These are phyloP conservation scores for Trametes sp. DNA, from an alignment of 1,284 basidiomycete species.

Conservation along the genomic window DNA sequence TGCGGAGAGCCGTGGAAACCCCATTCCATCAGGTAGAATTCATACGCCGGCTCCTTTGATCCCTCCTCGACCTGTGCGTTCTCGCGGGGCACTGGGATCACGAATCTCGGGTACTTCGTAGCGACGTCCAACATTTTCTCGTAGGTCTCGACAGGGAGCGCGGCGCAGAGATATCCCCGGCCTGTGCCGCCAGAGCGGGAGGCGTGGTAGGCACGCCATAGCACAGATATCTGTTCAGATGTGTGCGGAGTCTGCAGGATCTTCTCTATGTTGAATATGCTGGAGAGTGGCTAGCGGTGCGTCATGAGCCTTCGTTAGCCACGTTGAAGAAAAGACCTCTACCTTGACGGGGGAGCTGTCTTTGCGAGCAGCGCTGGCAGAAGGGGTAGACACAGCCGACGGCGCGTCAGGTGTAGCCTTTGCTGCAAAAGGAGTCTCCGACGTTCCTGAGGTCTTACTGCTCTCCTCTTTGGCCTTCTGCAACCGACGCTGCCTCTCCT, in stretches of 20 bases:
- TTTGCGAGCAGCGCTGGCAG: slow-evolving; percentile 49
- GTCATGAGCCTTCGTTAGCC: slow-evolving; percentile 3
- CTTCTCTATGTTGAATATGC: slow-evolving; percentile 80
- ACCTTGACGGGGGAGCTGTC: slow-evolving; percentile 79
- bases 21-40: slow-evolving; percentile 93
- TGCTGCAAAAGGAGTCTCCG: slow-evolving; percentile 31
- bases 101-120: slow-evolving; percentile 75
- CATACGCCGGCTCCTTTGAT: slow-evolving; percentile 58
- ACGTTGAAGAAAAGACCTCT: slow-evolving; percentile 18
- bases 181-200: slow-evolving; percentile 80
- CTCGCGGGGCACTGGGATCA: slow-evolving; percentile 77
- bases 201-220: slow-evolving; percentile 93
- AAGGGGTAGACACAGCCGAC: slow-evolving; percentile 20
- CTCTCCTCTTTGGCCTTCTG: slow-evolving; percentile 38
- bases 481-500: slow-evolving; percentile 39
- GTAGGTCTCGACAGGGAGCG: slow-evolving; percentile 79
- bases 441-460: slow-evolving; percentile 31
- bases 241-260: slow-evolving; percentile 77
- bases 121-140: slow-evolving; percentile 71
- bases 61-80: slow-evolving; percentile 40
- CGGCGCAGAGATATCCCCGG: slow-evolving; percentile 83
- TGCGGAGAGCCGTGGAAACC: slow-evolving; percentile 74
- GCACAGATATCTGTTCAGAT: slow-evolving; percentile 71
- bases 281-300: slow-evolving; percentile 71
- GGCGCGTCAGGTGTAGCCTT: slow-evolving; percentile 24